Conservation (phyloP, 2,329 filamentous ascomycete species). For the Fusarium vanettenii region DNA sequence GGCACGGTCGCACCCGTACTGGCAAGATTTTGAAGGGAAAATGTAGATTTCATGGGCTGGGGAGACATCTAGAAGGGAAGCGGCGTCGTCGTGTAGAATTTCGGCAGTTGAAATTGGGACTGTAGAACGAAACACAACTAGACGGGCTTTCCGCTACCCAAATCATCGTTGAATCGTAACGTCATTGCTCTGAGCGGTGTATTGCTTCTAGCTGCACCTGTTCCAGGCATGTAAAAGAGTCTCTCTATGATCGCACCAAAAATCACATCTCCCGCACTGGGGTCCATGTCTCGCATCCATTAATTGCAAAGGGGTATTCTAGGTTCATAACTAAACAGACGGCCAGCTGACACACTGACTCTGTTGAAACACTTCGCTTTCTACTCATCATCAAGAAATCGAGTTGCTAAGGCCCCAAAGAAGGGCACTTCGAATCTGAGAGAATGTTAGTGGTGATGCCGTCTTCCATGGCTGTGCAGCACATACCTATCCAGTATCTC, state of each 20-base stretch:
- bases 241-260: neutral
- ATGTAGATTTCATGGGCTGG: neutral
- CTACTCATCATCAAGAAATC: constrained; percentile 87
- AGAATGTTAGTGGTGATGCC: constrained; percentile 3
- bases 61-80: neutral
- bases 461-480: neutral
- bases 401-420: constrained; percentile 86
- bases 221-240: neutral
- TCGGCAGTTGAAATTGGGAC: neutral
- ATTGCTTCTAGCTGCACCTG: neutral
- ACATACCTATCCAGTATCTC: constrained; percentile 70
- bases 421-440: constrained; percentile 87
- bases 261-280: neutral
- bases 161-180: neutral
- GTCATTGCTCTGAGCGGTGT: neutral
- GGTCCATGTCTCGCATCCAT: neutral
- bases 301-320: constrained; percentile 28
- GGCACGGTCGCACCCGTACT: constrained; percentile 62
- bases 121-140: neutral
- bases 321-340: constrained; percentile 4
- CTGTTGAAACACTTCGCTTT: neutral
- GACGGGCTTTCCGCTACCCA: neutral
- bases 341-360: neutral
- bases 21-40: constrained; percentile 52
- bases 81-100: neutral